Percentiles rank a stretch among this genome's conserved stretches.
These are phyloP conservation scores for Cyberlindnera veronae DNA, from an alignment of 805 yeast genomes.

Conservation along the genomic window DNA sequence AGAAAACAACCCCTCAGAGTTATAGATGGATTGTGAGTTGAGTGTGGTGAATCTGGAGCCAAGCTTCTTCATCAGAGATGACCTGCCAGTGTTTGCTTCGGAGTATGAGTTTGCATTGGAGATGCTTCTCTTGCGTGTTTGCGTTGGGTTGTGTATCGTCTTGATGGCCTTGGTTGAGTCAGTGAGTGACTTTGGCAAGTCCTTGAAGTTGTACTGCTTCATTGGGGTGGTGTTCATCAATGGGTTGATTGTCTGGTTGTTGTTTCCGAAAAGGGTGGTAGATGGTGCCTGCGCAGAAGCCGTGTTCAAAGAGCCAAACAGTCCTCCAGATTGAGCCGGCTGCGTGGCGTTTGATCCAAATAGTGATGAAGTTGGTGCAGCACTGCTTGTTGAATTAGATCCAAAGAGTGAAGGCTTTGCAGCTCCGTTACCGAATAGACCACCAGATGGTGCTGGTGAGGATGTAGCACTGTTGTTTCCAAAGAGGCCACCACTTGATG, in stretches of 20 bases:
- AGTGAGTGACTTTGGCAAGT: slow-evolving; percentile 38
- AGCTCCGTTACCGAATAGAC: slow-evolving; percentile 13
- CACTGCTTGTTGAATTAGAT: slow-evolving; percentile 17
- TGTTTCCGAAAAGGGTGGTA: too few species aligned
- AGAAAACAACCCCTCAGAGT: slow-evolving; percentile 36
- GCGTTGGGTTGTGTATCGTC: slow-evolving; percentile 7
- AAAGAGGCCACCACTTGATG: slow-evolving; percentile 9
- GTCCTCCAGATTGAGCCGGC: slow-evolving; percentile 18
- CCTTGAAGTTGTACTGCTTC: slow-evolving; percentile 30
- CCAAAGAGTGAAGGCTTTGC: slow-evolving; percentile 7
- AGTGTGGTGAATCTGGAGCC: slow-evolving; percentile 31
- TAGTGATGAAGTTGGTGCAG: neutral
- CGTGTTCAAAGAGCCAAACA: slow-evolving; percentile 24
- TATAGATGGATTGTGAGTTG: slow-evolving; percentile 24
- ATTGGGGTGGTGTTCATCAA: slow-evolving; percentile 29
- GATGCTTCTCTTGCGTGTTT: slow-evolving; percentile 25
- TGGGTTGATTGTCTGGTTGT: slow-evolving; percentile 26
- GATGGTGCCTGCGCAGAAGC: too few species aligned
- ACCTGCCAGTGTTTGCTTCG: slow-evolving; percentile 14
- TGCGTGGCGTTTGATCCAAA: slow-evolving; percentile 22
- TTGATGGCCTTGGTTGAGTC: slow-evolving; percentile 24
- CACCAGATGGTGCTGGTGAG: slow-evolving; percentile 8
- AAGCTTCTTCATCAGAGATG: slow-evolving; percentile 33
- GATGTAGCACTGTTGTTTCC: slow-evolving; percentile 4
- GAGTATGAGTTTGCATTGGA: slow-evolving; percentile 21